Evolutionary conservation across 2,329 filamentous ascomycete species (phyloP), one percentile per base, ranked within the genome.

Genomic region (Ramichloridium luteum): DNA sequence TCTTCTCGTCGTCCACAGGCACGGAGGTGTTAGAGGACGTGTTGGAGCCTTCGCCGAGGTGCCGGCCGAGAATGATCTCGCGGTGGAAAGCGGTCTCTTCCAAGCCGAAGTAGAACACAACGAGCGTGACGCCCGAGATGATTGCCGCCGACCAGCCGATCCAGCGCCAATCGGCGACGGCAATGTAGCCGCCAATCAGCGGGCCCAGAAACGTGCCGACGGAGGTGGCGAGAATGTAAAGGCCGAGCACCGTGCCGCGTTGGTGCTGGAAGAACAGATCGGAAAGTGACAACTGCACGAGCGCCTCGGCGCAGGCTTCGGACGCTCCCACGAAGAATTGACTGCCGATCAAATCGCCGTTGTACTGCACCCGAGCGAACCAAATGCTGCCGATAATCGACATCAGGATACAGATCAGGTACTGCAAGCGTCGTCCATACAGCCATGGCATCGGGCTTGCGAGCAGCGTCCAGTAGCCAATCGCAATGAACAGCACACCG

Each of bases 231-330:
- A 72, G 53, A 15, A 70, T 67, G 42, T 72, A 73, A 15, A 72
- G 45, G 35, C 68, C 68, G 4, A 72, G 55, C 1, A 68, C 65
- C 1, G 60, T 59, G 25, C 69, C 69, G 26, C 67, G 61, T 37
- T 69, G 67, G 42, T 73, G 69, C 50, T 71, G 65, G 38, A 67
- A 72, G 55, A 69, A 72, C 16, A 72, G 58, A 41, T 72, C 69
- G 5, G 68, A 65, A 16, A 73, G 54, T 2, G 67, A 70, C n/a
- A 71, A 50, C 44, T 73, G 69, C 5, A 68, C 68, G 16, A 67
- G 61, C 1, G 69, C 68, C 48, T 73, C 69, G 2, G 66, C 68
- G 25, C 67, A 67, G 6, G 66, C 61, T 48, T 72, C 68, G 4
- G 68, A 71, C 3, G 67, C 67, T 11, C 69, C 69, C 2, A 72